These are phyloP conservation scores for Erigeron philadelphicus DNA, from an alignment of 140 eudicot species.

Conservation along the genomic window DNA sequence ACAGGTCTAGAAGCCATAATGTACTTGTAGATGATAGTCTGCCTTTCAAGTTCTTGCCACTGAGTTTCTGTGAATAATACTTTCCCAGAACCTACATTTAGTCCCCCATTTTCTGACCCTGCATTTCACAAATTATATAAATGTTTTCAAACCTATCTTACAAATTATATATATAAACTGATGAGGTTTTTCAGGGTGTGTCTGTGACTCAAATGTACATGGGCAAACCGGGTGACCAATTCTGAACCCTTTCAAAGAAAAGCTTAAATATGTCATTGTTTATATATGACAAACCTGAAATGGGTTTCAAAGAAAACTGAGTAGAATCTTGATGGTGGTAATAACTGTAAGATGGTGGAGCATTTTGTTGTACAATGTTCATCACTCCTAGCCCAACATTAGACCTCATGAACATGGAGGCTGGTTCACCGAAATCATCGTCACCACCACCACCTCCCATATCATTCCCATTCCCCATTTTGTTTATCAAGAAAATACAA, in stretches of 20 bases:
- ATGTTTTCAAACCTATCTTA: not conserved
- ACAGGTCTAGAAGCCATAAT: conserved; percentile 56
- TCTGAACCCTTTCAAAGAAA: conserved; percentile 2
- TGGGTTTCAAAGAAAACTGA: conserved; percentile 16
- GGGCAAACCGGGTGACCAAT: too few relatives aligned
- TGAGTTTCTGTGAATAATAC: conserved; percentile 59
- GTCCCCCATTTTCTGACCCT: conserved; percentile 22
- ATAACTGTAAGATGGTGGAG: conserved; percentile 19
- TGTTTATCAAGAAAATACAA: conserved; percentile 7
- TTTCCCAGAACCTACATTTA: conserved; percentile 20
- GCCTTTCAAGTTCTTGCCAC: conserved; percentile 71
- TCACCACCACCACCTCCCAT: not conserved
- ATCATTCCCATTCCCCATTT: conserved; percentile 27
- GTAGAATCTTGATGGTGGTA: conserved; percentile 21
- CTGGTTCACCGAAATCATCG: conserved; percentile 7
- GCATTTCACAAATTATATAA: conserved; percentile 15
- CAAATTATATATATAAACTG: not conserved
- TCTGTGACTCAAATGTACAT: too few relatives aligned
- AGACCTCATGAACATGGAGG: conserved; percentile 26
- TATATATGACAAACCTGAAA: conserved; percentile 17
- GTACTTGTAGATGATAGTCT: conserved; percentile 64
- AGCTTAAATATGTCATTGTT: not conserved
- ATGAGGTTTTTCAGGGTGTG: too few relatives aligned
- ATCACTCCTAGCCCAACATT: conserved; percentile 47
- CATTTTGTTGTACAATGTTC: conserved; percentile 34